Evolutionary conservation across 2,329 filamentous ascomycete species (phyloP).

Genomic region (Penicillium expansum): DNA sequence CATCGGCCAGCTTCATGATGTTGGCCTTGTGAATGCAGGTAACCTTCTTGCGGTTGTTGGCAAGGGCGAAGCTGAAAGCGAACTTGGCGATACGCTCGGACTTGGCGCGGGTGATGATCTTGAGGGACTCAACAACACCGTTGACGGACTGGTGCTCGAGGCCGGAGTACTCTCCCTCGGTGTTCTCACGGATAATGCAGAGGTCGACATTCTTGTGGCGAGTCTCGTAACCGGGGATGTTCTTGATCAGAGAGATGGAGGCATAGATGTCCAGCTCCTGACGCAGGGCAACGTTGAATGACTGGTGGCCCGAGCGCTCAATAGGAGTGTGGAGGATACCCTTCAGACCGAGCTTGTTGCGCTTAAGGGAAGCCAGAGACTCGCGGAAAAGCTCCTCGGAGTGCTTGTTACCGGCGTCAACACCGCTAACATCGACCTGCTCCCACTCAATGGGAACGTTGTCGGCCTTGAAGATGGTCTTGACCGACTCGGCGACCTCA

Average conservation of each 20-base stretch:
- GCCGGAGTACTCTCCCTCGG: conserved; percentile 98
- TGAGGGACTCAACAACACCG: conserved; percentile 97
- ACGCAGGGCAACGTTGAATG: conserved; percentile 98
- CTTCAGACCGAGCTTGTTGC: conserved; percentile 99
- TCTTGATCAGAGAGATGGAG: conserved; percentile 97
- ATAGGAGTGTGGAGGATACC: conserved; percentile 98
- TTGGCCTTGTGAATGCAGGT: conserved; percentile 99
- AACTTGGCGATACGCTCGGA: conserved; percentile 99
- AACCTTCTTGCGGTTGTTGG: conserved; percentile 99
- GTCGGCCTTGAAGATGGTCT: conserved; percentile 99
- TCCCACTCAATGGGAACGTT: conserved; percentile 99
- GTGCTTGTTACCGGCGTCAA: conserved; percentile 79
- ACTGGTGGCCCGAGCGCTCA: conserved; percentile 94
- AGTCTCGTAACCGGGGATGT: conserved; percentile 97
- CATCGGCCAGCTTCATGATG: conserved; percentile 99
- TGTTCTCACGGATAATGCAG: conserved; percentile 99
- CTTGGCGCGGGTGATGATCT: conserved; percentile 99
- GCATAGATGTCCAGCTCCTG: conserved; percentile 99
- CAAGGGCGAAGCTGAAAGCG: conserved; percentile 93
- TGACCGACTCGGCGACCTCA: conserved; percentile 96
- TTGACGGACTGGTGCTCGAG: conserved; percentile 97
- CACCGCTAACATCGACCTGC: conserved; percentile 91
- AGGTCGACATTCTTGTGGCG: conserved; percentile 96
- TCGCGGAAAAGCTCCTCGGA: conserved; percentile 95
- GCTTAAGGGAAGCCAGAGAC: conserved; percentile 89